Evolutionary conservation across 805 yeast species (phyloP).

Genomic region (Wickerhamiella sorbophila): DNA sequence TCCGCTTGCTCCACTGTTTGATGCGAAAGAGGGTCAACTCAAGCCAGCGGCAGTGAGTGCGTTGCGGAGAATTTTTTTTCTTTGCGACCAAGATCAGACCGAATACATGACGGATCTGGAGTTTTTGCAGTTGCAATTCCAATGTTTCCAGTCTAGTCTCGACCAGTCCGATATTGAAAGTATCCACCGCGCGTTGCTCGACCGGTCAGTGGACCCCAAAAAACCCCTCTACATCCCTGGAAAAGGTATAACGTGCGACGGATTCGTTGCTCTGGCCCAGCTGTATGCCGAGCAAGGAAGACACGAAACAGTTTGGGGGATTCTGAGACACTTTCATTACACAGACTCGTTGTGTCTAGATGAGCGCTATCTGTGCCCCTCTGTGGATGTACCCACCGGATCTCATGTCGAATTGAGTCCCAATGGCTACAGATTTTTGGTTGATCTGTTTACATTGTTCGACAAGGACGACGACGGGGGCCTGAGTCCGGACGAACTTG

Average conservation of each 20-base stretch:
- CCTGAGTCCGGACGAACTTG: constrained; percentile 56
- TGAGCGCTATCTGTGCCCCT: constrained; percentile 68
- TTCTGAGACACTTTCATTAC: constrained; percentile 72
- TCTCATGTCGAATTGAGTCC: constrained; percentile 88
- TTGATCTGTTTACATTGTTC: constrained; percentile 72
- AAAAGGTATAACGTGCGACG: constrained; percentile 54
- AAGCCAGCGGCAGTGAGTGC: constrained; percentile 70
- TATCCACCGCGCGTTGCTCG: constrained; percentile 26
- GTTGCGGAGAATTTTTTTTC: constrained; percentile 59
- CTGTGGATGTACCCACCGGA: constrained; percentile 53
- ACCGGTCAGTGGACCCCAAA: constrained; percentile 22
- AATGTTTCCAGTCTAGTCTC: constrained; percentile 53
- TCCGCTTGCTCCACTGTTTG: constrained; percentile 86
- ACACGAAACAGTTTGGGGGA: constrained; percentile 96
- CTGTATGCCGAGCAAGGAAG: constrained; percentile 81
- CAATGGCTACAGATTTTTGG: constrained; percentile 78
- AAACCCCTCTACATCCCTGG: constrained; percentile 11
- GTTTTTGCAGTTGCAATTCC: constrained; percentile 50
- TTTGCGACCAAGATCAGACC: constrained; percentile 85
- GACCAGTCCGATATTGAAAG: constrained; percentile 30
- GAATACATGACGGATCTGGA: constrained; percentile 64
- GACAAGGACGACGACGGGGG: constrained; percentile 98
- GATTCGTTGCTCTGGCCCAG: constrained; percentile 64
- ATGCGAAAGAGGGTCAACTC: constrained; percentile 72
- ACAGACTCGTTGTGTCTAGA: constrained; percentile 81